These are phyloP conservation scores for Starmera pachycereana DNA, from an alignment of 805 yeast genomes.

Conservation along the genomic window DNA sequence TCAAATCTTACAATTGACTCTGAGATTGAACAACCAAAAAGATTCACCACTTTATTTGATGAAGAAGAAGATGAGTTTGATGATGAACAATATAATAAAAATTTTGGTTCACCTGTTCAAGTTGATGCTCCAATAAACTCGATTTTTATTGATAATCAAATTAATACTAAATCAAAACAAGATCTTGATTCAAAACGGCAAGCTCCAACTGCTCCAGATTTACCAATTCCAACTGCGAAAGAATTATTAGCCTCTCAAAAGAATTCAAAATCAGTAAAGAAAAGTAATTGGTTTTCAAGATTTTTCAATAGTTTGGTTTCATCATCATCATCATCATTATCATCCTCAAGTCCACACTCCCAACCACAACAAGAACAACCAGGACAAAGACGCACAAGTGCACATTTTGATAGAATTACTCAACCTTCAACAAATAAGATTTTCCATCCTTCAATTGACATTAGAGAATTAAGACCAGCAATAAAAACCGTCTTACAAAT, in stretches of 20 bases:
- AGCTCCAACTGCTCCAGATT: constrained; percentile 17
- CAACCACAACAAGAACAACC: no score
- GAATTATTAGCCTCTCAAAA: constrained; percentile 26
- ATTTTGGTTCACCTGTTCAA: no score
- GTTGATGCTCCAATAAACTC: no score
- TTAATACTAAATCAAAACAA: no score
- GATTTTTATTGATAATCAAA: neutral
- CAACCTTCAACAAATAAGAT: constrained; percentile 3
- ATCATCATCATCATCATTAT: constrained; percentile 1
- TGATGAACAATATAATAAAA: neutral
- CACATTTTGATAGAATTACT: constrained; percentile 4
- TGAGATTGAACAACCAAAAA: constrained; percentile 2
- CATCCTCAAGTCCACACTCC: neutral
- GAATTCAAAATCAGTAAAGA: constrained; percentile 19
- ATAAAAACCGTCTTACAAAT: constrained; percentile 31
- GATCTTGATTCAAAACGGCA: constrained; percentile 6
- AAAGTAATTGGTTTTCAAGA: constrained; percentile 29
- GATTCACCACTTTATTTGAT: constrained; percentile 19
- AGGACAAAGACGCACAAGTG: no score
- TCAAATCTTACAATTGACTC: no score
- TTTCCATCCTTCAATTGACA: constrained; percentile 11
- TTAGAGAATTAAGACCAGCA: constrained; percentile 13
- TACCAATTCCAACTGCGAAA: constrained; percentile 21
- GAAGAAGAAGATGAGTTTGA: constrained; percentile 1
- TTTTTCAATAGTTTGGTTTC: constrained; percentile 21